These are phyloP conservation scores for Crithidia fasciculata DNA, from an alignment of 208 protist genomes.

Conservation along the genomic window DNA sequence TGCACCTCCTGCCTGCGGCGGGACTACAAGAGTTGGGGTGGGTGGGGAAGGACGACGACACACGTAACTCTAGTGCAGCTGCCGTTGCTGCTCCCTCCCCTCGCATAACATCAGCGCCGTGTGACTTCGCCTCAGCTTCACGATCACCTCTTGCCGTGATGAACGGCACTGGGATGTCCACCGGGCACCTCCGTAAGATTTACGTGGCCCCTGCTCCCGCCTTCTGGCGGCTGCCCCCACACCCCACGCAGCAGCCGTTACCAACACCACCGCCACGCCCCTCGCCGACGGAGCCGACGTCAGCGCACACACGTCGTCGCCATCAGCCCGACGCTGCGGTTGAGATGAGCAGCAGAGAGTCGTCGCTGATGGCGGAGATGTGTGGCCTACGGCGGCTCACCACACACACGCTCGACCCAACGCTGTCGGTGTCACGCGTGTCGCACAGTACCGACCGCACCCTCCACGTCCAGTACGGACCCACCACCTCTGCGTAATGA, in stretches of 20 bases:
- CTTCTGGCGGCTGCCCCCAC: slow-evolving; percentile 23
- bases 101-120: background rate
- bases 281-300: background rate
- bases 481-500: slow-evolving; percentile 11
- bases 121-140: background rate
- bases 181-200: slow-evolving; percentile 8
- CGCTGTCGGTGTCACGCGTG: background rate
- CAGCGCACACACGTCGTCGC: too few relatives aligned
- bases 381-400: slow-evolving; percentile 1
- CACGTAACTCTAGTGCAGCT: too few relatives aligned
- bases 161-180: background rate
- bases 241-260: background rate
- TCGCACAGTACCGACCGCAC: background rate
- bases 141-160: background rate
- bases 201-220: slow-evolving; percentile 18
- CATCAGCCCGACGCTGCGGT: background rate
- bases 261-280: background rate
- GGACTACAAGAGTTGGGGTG: slow-evolving; percentile 12
- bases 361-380: slow-evolving; percentile 11
- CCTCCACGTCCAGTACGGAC: slow-evolving; percentile 18
- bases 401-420: too few relatives aligned
- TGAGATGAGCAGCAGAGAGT: slow-evolving; percentile 12
- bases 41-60: background rate
- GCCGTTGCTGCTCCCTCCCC: too few relatives aligned
- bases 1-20: background rate